These are phyloP conservation scores for Verticillium zaregamsianum DNA, from an alignment of 2,329 filamentous ascomycete species.

Conservation along the genomic window DNA sequence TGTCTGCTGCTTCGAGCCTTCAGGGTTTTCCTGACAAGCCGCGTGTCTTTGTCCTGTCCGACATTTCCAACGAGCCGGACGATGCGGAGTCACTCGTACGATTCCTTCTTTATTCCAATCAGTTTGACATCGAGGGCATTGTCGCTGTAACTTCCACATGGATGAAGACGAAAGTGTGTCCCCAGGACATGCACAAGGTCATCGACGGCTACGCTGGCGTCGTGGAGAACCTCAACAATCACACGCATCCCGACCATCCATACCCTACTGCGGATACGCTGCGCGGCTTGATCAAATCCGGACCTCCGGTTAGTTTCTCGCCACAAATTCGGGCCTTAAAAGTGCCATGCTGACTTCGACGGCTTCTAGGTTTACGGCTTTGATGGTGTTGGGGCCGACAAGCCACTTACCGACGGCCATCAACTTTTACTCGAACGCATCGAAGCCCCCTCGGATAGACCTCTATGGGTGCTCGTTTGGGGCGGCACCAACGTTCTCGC, in stretches of 20 bases:
- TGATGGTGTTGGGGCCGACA: conserved; percentile 20
- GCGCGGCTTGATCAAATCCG: conserved; percentile 26
- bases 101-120: conserved; percentile 39
- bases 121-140: conserved; percentile 39
- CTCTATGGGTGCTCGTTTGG: conserved; percentile 49
- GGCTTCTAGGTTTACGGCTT: conserved; percentile 20
- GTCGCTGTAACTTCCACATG: conserved; percentile 40
- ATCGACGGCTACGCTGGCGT: conserved; percentile 38
- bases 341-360: background rate
- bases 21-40: conserved; percentile 17
- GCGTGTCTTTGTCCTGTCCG: conserved; percentile 33
- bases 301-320: conserved; percentile 14
- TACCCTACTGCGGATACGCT: conserved; percentile 34
- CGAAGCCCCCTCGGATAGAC: conserved; percentile 22
- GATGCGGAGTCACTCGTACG: conserved; percentile 38
- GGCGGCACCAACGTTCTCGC: conserved; percentile 49
- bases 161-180: conserved; percentile 33
- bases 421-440: conserved; percentile 31
- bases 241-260: conserved; percentile 36
- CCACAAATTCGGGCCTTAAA: too few relatives aligned
- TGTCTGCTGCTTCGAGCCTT: background rate
- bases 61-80: conserved; percentile 42
- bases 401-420: conserved; percentile 29
- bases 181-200: conserved; percentile 33
- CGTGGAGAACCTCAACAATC: conserved; percentile 40